Conservation (phyloP, 306 rosid genomes). For the Cucumis hystrix region DNA sequence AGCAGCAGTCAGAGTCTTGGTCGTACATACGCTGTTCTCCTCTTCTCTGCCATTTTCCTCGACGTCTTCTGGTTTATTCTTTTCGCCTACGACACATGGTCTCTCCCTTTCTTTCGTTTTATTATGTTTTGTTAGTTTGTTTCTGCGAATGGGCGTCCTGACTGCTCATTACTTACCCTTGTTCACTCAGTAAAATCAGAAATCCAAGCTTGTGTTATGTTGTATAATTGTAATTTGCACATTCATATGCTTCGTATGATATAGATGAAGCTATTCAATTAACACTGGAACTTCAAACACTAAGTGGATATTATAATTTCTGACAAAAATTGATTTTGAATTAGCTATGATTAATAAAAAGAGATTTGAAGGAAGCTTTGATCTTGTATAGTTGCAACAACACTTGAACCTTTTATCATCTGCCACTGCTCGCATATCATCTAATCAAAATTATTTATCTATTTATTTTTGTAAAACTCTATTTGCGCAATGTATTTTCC, state of each 20-base stretch:
- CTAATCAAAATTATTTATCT: background rate
- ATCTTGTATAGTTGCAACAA: background rate
- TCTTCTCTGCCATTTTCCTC: constrained; percentile 52
- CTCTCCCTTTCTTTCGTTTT: background rate
- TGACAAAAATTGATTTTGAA: background rate
- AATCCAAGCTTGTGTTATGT: background rate
- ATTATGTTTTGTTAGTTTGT: background rate
- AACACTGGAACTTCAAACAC: background rate
- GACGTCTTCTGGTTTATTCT: constrained; percentile 80
- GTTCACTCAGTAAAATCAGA: background rate
- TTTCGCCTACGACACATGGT: constrained; percentile 67
- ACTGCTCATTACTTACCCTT: background rate
- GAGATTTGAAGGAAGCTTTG: background rate
- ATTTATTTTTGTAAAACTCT: background rate
- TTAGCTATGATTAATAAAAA: background rate
- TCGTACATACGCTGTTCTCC: constrained; percentile 89
- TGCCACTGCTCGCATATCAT: background rate
- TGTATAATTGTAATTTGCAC: background rate
- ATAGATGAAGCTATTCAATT: background rate
- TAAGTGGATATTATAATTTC: background rate
- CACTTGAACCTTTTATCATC: background rate
- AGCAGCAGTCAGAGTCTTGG: constrained; percentile 95
- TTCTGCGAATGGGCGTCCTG: background rate
- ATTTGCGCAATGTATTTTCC: background rate
- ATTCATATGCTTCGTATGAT: background rate